These are phyloP conservation scores for Hyaloperonospora brassicae DNA, from an alignment of 352 stramenopile species.

Conservation along the genomic window DNA sequence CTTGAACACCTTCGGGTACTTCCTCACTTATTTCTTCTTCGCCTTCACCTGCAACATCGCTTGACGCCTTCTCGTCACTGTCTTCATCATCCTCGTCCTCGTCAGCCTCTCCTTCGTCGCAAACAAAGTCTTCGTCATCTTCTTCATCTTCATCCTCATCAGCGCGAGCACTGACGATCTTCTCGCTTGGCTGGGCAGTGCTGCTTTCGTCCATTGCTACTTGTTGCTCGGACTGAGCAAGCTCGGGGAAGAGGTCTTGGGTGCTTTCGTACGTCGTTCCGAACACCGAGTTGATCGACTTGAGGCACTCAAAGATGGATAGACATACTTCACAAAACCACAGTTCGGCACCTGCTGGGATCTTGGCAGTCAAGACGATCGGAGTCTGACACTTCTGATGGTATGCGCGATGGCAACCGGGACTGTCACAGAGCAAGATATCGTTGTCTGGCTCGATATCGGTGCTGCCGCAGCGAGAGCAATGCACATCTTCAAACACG, in stretches of 20 bases:
- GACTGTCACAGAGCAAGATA: constrained; percentile 76
- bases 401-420: constrained; percentile 67
- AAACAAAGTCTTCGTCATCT: constrained; percentile 46
- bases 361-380: constrained; percentile 43
- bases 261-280: constrained; percentile 57
- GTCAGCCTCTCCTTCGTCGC: constrained; percentile 25
- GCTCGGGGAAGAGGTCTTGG: constrained; percentile 42
- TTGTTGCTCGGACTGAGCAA: constrained; percentile 31
- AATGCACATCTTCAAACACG: constrained; percentile 58
- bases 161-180: constrained; percentile 9
- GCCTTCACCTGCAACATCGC: not conserved
- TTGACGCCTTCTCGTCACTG: constrained; percentile 8
- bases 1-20: constrained; percentile 30
- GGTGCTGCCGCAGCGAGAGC: constrained; percentile 59
- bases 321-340: constrained; percentile 82
- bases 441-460: constrained; percentile 67
- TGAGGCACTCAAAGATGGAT: constrained; percentile 69
- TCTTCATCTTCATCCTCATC: constrained; percentile 39
- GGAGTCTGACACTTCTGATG: constrained; percentile 73
- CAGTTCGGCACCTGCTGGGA: constrained; percentile 52
- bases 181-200: constrained; percentile 18
- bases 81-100: constrained; percentile 22
- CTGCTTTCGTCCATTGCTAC: constrained; percentile 11
- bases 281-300: constrained; percentile 74
- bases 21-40: constrained; percentile 26